Evolutionary conservation across 768 basidiomycete species (phyloP), one percentile per base, ranked within the genome.

Genomic region (Russula emetica): DNA sequence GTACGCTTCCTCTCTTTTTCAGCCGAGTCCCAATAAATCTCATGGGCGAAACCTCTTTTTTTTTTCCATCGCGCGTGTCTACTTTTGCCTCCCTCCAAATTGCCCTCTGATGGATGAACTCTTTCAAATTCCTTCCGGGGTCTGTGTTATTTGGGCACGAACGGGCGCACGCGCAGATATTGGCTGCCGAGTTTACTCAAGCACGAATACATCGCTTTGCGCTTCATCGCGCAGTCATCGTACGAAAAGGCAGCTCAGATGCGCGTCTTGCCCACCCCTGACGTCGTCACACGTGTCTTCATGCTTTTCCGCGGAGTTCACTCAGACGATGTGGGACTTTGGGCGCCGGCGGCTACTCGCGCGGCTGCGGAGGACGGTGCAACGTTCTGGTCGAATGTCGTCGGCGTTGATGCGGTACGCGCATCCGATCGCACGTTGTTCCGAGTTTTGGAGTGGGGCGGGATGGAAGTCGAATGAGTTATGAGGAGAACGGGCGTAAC

Each of bases 401-500:
- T 79, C 7, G 79, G 77, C 1, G 71, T 77, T 1, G 71, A 77
- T 40, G 51, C 56, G 5, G 71, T 62, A 14, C 63, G 68, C n/a
- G 71, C 70, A 22, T 58, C 58, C 30, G 73, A 79, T 55, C 59
- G 52, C 5, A 58, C 62, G 2, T 57, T 78, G 58, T 79, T 78
- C 62, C 60, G 79, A 10, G 78, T 78, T 0, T 45, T 82, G 51
- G 80, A 82, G 60, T 82, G 79, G 80, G 79, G 78, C 22, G 79
- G 54, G 13, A 45, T 61, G 40, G 63, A 56, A 44, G 55, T 56
- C 10, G 1, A 16, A 22, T 55, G 20, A 52, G n/a, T n/a, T n/a
- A n/a, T n/a, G n/a, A n/a, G n/a, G n/a, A n/a, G n/a, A n/a, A n/a
- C n/a, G n/a, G n/a, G n/a, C n/a, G n/a, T n/a, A n/a, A n/a, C n/a